A percentile compares a stretch with the other conserved stretches of the same genome.
Evolutionary conservation across 352 stramenopile species (phyloP).

Genomic region (Globisporangium rhizosaccharum): DNA sequence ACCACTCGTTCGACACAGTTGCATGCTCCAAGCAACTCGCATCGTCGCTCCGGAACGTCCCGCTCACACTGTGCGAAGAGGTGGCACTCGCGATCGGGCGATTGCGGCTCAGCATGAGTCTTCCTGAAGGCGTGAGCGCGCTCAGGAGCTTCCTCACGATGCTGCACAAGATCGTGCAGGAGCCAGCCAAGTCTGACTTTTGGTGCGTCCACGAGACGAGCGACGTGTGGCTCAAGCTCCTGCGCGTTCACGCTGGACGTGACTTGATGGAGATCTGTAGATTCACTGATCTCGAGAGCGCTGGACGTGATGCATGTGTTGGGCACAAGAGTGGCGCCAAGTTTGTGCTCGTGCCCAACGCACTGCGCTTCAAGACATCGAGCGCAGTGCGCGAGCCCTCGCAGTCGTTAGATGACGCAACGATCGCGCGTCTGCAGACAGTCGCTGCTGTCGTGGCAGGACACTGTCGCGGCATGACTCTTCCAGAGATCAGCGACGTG

Average conservation of each 20-base stretch:
- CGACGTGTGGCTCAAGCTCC: constrained; percentile 18
- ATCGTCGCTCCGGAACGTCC: constrained; percentile 3
- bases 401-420: constrained; percentile 19
- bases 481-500: constrained; percentile 41
- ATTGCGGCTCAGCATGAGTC: constrained; percentile 26
- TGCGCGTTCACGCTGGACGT: constrained; percentile 20
- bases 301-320: neutral
- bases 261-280: constrained; percentile 33
- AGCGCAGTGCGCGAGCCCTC: constrained; percentile 7
- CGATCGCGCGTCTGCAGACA: constrained; percentile 28
- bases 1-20: constrained; percentile 38
- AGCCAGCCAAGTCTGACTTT: constrained; percentile 30
- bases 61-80: constrained; percentile 35
- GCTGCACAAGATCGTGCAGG: constrained; percentile 30
- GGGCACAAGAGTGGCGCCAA: neutral
- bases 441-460: constrained; percentile 34
- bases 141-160: constrained; percentile 27
- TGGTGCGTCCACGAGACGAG: constrained; percentile 25
- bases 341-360: constrained; percentile 30
- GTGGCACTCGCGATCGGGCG: constrained; percentile 33
- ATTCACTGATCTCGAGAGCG: constrained; percentile 16
- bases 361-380: constrained; percentile 39
- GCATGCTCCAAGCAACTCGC: neutral
- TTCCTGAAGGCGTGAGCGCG: constrained; percentile 11
- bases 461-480: constrained; percentile 39